A percentile compares a stretch with the other conserved stretches of the same genome.
Conservation (phyloP, 306 rosid species). For the Quillaja saponaria region DNA sequence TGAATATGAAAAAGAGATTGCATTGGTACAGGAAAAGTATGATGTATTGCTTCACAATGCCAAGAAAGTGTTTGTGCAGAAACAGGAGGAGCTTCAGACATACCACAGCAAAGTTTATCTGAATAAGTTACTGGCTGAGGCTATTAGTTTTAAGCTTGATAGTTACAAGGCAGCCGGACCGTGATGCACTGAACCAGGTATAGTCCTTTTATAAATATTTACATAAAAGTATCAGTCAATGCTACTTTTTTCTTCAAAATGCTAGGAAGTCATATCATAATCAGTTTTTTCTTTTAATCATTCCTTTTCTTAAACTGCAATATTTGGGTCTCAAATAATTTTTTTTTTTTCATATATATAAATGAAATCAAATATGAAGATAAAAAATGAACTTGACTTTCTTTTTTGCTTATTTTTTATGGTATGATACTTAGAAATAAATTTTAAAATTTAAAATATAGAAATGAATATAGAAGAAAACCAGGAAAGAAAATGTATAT, state of each 20-base stretch:
- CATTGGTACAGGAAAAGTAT: conserved; percentile 28
- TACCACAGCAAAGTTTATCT: conserved; percentile 7
- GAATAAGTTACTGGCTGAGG: conserved; percentile 35
- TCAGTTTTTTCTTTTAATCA: background rate
- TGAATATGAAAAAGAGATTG: conserved; percentile 25
- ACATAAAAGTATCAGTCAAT: too few relatives aligned
- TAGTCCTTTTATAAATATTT: background rate
- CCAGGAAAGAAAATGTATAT: too few relatives aligned
- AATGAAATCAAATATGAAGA: background rate
- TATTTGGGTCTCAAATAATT: too few relatives aligned
- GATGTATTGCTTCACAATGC: conserved; percentile 27
- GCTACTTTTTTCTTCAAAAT: too few relatives aligned
- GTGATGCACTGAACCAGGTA: conserved; percentile 25
- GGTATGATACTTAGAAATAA: too few relatives aligned
- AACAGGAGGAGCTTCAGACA: conserved; percentile 30
- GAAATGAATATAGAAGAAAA: too few relatives aligned
- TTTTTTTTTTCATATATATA: too few relatives aligned
- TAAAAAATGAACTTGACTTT: too few relatives aligned
- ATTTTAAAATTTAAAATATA: too few relatives aligned
- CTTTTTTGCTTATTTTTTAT: too few relatives aligned
- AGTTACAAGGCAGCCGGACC: background rate
- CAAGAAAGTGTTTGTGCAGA: conserved; percentile 1
- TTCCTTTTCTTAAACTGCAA: background rate
- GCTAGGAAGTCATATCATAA: too few relatives aligned
- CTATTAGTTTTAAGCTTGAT: conserved; percentile 1